A percentile compares a stretch with the other conserved stretches of the same genome.
These are phyloP conservation scores for Penicillium thymicola DNA, from an alignment of 2,329 filamentous ascomycete genomes.

Conservation along the genomic window DNA sequence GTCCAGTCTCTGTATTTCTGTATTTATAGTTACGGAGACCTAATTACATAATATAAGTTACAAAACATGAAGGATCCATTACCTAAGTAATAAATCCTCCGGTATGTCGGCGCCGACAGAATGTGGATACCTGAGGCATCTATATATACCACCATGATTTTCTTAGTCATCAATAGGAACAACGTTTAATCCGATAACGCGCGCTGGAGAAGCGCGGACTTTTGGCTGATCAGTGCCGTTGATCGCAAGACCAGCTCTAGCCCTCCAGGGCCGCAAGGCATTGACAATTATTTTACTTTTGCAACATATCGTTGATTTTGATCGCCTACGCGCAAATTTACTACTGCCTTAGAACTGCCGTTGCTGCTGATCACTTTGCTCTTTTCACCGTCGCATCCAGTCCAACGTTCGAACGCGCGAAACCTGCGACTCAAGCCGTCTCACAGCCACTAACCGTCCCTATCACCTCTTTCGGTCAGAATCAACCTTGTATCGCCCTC, in stretches of 20 bases:
- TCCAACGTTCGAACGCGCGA: conserved; percentile 18
- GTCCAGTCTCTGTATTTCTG: background rate
- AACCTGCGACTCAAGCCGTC: background rate
- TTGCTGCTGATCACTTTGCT: background rate
- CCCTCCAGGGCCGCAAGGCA: conserved; percentile 21
- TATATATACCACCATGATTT: background rate
- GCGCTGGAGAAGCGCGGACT: conserved; percentile 32
- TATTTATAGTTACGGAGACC: too few relatives aligned
- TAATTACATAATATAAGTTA: background rate
- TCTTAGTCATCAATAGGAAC: conserved; percentile 6
- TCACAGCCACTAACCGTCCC: background rate
- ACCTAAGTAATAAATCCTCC: background rate
- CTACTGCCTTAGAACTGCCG: background rate
- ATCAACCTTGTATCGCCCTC: background rate
- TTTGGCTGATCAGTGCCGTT: conserved; percentile 26
- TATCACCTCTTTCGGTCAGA: background rate
- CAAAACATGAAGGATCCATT: background rate
- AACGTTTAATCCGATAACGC: conserved; percentile 18
- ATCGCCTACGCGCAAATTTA: background rate
- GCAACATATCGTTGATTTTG: conserved; percentile 6
- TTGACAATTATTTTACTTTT: conserved; percentile 14
- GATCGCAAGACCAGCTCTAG: conserved; percentile 22
- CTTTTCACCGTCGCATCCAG: conserved; percentile 6
- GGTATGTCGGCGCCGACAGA: background rate
- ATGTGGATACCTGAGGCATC: background rate